phyloP scores from a whole-genome alignment of 371 early-diverging fungal genomes.

The Rhizopus microsporus region DNA sequence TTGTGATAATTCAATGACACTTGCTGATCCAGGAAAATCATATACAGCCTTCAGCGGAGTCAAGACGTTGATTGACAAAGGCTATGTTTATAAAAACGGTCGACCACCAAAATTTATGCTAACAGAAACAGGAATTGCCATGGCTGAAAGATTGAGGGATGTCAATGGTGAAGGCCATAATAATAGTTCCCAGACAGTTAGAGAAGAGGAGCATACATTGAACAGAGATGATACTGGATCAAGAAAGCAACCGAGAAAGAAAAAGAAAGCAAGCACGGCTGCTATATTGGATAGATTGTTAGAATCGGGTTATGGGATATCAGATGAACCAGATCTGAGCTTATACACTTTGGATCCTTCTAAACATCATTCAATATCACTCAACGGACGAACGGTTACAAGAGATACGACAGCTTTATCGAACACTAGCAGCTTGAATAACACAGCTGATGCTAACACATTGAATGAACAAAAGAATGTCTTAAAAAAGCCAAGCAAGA shows the following conservation, averaged over 20 bases:
- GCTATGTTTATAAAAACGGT: slow-evolving; percentile 66
- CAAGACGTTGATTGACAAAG: slow-evolving; percentile 68
- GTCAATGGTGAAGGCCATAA: slow-evolving; percentile 3
- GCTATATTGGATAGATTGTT: slow-evolving; percentile 4
- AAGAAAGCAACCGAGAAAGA: neutral
- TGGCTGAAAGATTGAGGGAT: slow-evolving; percentile 56
- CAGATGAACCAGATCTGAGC: slow-evolving; percentile 13
- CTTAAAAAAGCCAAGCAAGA: neutral
- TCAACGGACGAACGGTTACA: slow-evolving; percentile 5
- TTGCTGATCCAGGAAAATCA: slow-evolving; percentile 50
- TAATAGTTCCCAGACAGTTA: neutral
- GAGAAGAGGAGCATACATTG: neutral
- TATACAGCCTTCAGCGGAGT: slow-evolving; percentile 85
- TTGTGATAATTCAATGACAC: slow-evolving; percentile 68
- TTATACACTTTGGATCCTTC: slow-evolving; percentile 17
- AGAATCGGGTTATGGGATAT: neutral
- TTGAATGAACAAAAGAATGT: neutral
- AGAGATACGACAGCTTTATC: neutral
- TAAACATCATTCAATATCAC: slow-evolving; percentile 11
- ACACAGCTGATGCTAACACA: neutral
- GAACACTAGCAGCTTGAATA: neutral
- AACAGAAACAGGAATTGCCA: slow-evolving; percentile 70
- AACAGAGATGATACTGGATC: neutral
- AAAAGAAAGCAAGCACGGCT: neutral
- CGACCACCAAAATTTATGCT: slow-evolving; percentile 66